Evolutionary conservation across 164 flowering plant species (phyloP).

Genomic region (Sedum album): DNA sequence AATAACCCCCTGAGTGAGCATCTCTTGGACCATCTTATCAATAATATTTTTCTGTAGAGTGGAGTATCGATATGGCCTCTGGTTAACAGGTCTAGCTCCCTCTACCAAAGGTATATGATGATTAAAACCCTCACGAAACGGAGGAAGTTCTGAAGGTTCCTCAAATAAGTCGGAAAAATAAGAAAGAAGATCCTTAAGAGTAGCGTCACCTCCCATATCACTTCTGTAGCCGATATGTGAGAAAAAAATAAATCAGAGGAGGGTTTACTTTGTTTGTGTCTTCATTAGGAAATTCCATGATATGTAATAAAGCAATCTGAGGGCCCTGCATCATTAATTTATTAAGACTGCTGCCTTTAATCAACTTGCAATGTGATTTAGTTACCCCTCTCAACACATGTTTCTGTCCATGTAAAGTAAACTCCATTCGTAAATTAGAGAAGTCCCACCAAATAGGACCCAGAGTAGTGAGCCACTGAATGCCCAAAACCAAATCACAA

Average conservation of each 20-base stretch:
- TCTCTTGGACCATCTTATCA: not conserved
- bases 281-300: not conserved
- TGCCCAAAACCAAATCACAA: not conserved
- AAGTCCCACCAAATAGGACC: not conserved
- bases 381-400: not conserved
- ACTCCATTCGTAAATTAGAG: not conserved
- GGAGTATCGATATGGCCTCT: conserved; percentile 1
- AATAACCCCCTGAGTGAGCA: not conserved
- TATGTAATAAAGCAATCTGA: not conserved
- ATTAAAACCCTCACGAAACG: not conserved
- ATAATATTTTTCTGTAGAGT: not conserved
- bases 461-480: not conserved
- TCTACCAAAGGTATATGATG: not conserved
- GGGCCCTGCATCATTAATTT: not conserved
- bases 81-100: not conserved
- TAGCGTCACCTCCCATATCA: not conserved
- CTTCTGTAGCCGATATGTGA: not conserved
- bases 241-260: too few relatives aligned
- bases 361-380: not conserved
- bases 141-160: not conserved
- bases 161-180: not conserved
- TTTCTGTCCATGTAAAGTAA: not conserved
- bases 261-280: not conserved
- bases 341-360: not conserved
- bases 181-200: not conserved